Evolutionary conservation across 352 stramenopile species (phyloP), one percentile per base, ranked within the genome.

Genomic region (Phytopythium ostracodes): DNA sequence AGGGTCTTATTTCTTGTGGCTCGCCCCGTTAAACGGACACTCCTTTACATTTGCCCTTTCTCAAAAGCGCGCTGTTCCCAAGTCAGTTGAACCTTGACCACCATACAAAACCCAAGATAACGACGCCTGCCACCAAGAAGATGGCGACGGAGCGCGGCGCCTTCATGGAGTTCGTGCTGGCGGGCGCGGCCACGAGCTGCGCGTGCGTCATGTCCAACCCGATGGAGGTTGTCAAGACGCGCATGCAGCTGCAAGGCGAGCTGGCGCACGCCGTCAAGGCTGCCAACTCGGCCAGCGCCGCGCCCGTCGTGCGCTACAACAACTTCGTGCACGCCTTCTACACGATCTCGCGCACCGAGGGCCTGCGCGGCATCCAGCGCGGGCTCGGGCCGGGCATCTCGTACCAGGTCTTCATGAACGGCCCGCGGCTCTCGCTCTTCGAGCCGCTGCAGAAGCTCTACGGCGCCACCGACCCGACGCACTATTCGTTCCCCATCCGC

Each of bases 211-310:
- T 90, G 42, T 96, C 87, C 40, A 96, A 96, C 63, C 87, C 87
- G n/a, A 94, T 96, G 84, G 87, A 96, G 67, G 85, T 94, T 47
- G 79, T 96, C 63, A 96, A 96, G 80, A 96, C 87, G 59, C 87
- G 87, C 63, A 94, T 96, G 87, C 87, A 96, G 72, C 67, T 96
- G 40, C 87, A 96, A 70, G 87, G 85, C 20, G 87, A 96, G 62
- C 75, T 96, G 29, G 76, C 84, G 20, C 74, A 77, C 57, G 80
- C 76, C 38, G 71, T 79, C 11, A 58, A 59, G 3, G 64, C 70
- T 12, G 49, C 33, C 18, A 20, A 25, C 15, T 17, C 47, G 5
- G 71, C 62, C 22, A 55, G 57, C n/a, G 56, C 64, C 20, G 64
- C 67, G 15, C 75, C 75, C 3, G 71, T 71, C n/a, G 70, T 91